A percentile compares a stretch with the other conserved stretches of the same genome.
These are phyloP conservation scores for Exidia glandulosa DNA, from an alignment of 768 basidiomycete genomes.

Conservation along the genomic window DNA sequence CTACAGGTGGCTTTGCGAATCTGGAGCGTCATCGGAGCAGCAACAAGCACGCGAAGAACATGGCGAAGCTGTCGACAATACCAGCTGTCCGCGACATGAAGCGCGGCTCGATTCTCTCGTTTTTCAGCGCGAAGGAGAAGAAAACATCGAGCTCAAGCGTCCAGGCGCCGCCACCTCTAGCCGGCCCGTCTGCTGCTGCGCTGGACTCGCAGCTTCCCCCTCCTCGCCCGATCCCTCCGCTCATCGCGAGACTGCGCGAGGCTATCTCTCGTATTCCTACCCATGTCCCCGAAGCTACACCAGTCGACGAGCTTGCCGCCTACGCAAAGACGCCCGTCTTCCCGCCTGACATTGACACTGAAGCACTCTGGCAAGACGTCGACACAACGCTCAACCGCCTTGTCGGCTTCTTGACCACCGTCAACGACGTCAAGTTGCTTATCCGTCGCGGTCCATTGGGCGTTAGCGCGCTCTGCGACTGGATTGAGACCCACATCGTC, in stretches of 20 bases:
- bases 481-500: not conserved
- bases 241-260: not conserved
- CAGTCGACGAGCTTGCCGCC: not conserved
- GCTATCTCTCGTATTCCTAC: not conserved
- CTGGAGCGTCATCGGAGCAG: not conserved
- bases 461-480: not conserved
- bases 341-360: not conserved
- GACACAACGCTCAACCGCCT: not conserved
- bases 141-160: not conserved
- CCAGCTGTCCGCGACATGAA: not conserved
- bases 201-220: not conserved
- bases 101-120: not conserved
- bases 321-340: not conserved
- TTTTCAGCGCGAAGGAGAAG: not conserved
- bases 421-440: not conserved
- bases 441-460: not conserved
- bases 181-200: not conserved
- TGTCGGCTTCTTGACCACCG: not conserved
- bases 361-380: not conserved
- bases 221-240: not conserved
- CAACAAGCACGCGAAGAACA: not conserved
- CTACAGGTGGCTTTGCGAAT: no score
- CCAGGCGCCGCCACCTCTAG: not conserved
- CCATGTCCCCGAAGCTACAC: not conserved
- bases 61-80: not conserved